Base-by-base conservation (phyloP, 2,329 filamentous ascomycete species). In the Phialocephala sp. region DNA sequence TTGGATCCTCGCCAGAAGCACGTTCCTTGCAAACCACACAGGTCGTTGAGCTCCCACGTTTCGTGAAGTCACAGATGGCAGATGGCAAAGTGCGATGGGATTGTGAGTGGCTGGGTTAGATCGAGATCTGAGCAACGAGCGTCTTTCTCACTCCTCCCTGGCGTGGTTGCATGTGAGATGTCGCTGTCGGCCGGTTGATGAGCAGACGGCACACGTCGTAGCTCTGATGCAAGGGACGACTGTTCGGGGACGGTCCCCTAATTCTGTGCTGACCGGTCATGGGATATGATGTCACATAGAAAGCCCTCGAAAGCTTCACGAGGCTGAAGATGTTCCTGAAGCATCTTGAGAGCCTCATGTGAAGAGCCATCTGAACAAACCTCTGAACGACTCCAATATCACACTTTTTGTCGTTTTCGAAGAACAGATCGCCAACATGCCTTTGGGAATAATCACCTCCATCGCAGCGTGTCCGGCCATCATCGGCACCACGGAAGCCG, bases 401-500 rank as follows among this genome's bases (percentile, higher is more conserved):
- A n/a, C n/a, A n/a, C n/a, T n/a, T n/a, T n/a, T n/a, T n/a, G n/a
- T n/a, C n/a, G n/a, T n/a, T n/a, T n/a, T n/a, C n/a, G n/a, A n/a
- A n/a, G n/a, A n/a, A n/a, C n/a, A n/a, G n/a, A n/a, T n/a, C n/a
- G n/a, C n/a, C 56, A 68, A 56, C 14, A 75, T 75, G 73, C 67
- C 70, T 50, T 64, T 75, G 32, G 73, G 73, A 14, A 75, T 75
- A 24, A 65, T 75, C 58, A 75, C 73, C 6, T 75, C 73, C 11
- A 74, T 75, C 14, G 73, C 73, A 20, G 73, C 73, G 2, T 75
- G 73, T 60, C 81, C 81, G 43, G 81, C 81, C 6, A 80, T 82
- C 47, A 81, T 81, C 11, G 82, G 82, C 47, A 78, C 80, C 18
- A 76, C 80, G 11, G 77, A 83, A 67, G 81, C 77, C 2, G 75